Conservation (phyloP, 2,329 filamentous ascomycete genomes). For the Venturiaceae sp. region DNA sequence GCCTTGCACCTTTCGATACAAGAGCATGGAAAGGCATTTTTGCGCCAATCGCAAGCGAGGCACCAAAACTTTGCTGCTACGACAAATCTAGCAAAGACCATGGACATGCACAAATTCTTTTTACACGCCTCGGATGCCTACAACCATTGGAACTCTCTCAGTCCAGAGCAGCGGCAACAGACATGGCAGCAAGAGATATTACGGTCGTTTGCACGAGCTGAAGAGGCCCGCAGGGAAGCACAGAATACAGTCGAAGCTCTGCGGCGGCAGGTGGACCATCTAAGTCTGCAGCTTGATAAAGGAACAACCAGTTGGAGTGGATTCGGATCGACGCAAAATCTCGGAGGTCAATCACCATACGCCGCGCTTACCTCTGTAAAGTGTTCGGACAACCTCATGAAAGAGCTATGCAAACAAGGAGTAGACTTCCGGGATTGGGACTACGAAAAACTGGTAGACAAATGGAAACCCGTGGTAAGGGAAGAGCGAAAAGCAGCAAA, state of each 20-base stretch:
- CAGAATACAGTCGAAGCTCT: slow-evolving; percentile 28
- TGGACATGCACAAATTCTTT: slow-evolving; percentile 48
- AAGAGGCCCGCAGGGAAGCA: slow-evolving; percentile 26
- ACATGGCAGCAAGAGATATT: slow-evolving; percentile 38
- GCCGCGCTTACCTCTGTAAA: slow-evolving; percentile 24
- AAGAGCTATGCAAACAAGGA: slow-evolving; percentile 23
- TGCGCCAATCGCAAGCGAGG: neutral
- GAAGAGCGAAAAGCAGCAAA: slow-evolving; percentile 18
- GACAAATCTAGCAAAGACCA: slow-evolving; percentile 26
- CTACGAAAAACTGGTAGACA: slow-evolving; percentile 29
- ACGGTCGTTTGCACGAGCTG: slow-evolving; percentile 31
- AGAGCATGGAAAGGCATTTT: slow-evolving; percentile 43
- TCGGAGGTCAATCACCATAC: neutral
- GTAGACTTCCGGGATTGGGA: slow-evolving; percentile 29
- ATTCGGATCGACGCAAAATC: neutral
- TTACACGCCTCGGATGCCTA: slow-evolving; percentile 72
- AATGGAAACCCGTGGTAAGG: slow-evolving; percentile 26
- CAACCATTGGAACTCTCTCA: slow-evolving; percentile 62
- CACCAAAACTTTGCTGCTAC: slow-evolving; percentile 25
- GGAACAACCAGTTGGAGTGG: neutral
- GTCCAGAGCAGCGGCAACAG: slow-evolving; percentile 34
- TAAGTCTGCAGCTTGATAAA: slow-evolving; percentile 17
- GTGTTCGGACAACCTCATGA: slow-evolving; percentile 25
- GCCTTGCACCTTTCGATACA: slow-evolving; percentile 59
- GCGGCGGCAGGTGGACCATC: slow-evolving; percentile 30